Percentiles rank a stretch among this genome's conserved stretches.
Conservation (phyloP, 768 basidiomycete species). For the Macrolepiota dolichaula region DNA sequence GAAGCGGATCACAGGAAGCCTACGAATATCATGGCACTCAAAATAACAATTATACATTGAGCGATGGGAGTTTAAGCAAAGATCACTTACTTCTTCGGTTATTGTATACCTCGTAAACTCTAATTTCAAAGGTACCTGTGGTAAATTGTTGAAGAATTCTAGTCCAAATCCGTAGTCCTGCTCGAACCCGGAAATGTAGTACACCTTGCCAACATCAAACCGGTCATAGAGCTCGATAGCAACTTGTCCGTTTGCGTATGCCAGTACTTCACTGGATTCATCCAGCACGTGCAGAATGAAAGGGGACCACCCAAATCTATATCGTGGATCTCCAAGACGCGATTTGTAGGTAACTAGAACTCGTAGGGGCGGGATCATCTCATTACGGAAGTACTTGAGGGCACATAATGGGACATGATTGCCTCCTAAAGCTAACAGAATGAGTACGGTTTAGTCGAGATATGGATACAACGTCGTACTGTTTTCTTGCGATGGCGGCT, state of each 20-base stretch:
- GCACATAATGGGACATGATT: background rate
- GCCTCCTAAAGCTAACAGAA: background rate
- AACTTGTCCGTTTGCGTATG: constrained; percentile 81
- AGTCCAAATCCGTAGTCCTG: too few relatives aligned
- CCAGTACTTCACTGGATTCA: constrained; percentile 88
- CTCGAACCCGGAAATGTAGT: constrained; percentile 61
- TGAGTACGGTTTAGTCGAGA: background rate
- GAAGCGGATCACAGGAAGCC: constrained; percentile 81
- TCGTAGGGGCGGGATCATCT: background rate
- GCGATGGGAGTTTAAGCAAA: background rate
- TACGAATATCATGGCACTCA: constrained; percentile 74
- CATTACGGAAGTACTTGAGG: background rate
- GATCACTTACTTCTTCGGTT: constrained; percentile 67
- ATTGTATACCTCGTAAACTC: constrained; percentile 64
- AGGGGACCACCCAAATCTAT: background rate
- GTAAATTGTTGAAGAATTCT: constrained; percentile 86
- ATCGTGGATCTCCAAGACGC: background rate
- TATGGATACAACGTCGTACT: background rate
- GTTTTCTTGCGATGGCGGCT: background rate
- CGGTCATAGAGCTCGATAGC: constrained; percentile 80
- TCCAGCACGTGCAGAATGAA: constrained; percentile 63
- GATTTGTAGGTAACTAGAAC: constrained; percentile 8
- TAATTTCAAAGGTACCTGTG: constrained; percentile 79
- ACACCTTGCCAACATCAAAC: constrained; percentile 89
- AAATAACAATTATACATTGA: background rate